These are phyloP conservation scores for Coelastrella sp. DNA, from an alignment of 139 green algal genomes.

Conservation along the genomic window DNA sequence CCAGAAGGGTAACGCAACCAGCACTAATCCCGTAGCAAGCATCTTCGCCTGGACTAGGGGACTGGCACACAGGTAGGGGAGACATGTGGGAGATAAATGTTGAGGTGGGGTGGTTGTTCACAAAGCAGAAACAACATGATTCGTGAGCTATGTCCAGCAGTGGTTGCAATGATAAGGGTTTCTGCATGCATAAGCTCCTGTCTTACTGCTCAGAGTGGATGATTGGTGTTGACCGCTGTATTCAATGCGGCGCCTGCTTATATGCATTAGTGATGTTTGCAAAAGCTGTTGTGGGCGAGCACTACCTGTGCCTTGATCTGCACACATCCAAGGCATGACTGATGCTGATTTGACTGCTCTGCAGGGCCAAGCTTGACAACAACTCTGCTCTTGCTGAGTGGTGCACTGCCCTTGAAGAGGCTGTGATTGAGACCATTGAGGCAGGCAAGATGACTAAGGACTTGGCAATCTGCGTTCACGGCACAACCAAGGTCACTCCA, in stretches of 20 bases:
- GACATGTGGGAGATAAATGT: background rate
- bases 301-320: too few relatives aligned
- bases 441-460: conserved; percentile 94
- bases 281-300: too few relatives aligned
- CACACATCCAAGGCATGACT: too few relatives aligned
- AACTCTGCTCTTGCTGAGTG: conserved; percentile 87
- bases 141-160: too few relatives aligned
- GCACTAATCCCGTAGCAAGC: conserved; percentile 95
- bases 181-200: too few relatives aligned
- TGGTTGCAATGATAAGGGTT: too few relatives aligned
- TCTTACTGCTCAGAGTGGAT: too few relatives aligned
- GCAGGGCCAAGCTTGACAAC: conserved; percentile 88
- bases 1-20: conserved; percentile 95
- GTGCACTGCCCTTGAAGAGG: conserved; percentile 83
- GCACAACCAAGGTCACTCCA: conserved; percentile 77
- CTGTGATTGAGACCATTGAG: conserved; percentile 92
- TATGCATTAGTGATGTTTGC: too few relatives aligned
- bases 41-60: conserved; percentile 98
- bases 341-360: background rate
- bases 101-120: too few relatives aligned
- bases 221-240: too few relatives aligned
- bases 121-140: too few relatives aligned
- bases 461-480: conserved; percentile 93
- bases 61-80: conserved; percentile 77
- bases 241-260: too few relatives aligned